Conservation (phyloP, 2,329 filamentous ascomycete genomes). For the Ambrosiella beaveri region DNA sequence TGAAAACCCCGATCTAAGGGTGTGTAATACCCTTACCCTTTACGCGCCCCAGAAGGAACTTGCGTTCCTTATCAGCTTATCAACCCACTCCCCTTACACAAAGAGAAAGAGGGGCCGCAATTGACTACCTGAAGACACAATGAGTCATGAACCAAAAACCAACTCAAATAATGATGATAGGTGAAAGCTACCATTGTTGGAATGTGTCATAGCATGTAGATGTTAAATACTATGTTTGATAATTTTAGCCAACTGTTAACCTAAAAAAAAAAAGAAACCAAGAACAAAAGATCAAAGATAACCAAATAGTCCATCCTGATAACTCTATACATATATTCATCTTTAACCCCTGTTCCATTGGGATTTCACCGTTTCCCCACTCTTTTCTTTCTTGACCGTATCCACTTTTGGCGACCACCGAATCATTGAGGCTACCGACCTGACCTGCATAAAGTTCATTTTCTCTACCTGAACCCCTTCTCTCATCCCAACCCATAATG, state of each 20-base stretch:
- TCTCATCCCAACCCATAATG: neutral
- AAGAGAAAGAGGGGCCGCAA: neutral
- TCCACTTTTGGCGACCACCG: neutral
- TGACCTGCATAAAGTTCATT: neutral
- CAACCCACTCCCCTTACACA: neutral
- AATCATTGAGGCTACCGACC: neutral
- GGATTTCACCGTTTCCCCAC: neutral
- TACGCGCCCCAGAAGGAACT: neutral
- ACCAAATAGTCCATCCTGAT: too few species aligned
- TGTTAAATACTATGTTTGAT: too few species aligned
- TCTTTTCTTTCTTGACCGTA: neutral
- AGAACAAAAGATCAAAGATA: too few species aligned
- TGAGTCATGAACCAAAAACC: neutral
- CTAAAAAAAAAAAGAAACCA: too few species aligned
- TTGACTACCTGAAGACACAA: neutral
- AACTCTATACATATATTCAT: neutral
- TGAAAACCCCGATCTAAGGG: neutral
- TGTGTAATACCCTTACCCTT: neutral
- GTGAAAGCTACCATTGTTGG: too few species aligned
- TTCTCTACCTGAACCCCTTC: neutral
- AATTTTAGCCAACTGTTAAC: too few species aligned
- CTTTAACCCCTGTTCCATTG: constrained; percentile 1
- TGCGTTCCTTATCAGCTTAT: neutral
- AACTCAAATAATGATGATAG: too few species aligned
- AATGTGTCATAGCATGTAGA: too few species aligned